Evolutionary conservation across 805 yeast genomes (phyloP), one percentile per base, ranked within the genome.

Genomic region (Metschnikowia orientalis): DNA sequence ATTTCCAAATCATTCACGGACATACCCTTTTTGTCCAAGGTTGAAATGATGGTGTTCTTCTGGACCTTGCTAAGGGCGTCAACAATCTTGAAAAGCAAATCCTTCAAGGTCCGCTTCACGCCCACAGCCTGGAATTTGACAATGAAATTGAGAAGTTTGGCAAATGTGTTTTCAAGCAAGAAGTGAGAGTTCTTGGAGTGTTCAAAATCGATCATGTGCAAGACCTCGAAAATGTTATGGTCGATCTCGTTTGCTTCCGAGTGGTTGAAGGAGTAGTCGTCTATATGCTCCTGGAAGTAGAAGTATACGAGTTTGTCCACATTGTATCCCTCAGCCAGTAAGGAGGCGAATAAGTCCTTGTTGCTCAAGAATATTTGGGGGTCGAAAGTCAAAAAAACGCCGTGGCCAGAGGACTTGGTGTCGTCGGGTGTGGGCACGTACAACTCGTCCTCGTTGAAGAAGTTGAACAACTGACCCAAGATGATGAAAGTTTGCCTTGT

Each of bases 1-100:
- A 87, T 73, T 61, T 66, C 72, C 45, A 67, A 57, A 15, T 62
- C 69, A 12, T 53, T 41, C 16, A 65, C 28, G 15, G 50, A 46
- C 28, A 51, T 36, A 14, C 42, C 38, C 33, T 38, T 28, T 0
- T 32, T 30, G 12, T 42, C 40, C 42, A 64, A 52, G 5, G 35
- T 24, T 18, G 44, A 28, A 8, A 31, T 19, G 34, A 64, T 56
- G 19, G 42, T 38, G 9, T 42, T 47, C n/a, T 38, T 24, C 39
- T 61, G 41, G 8, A 32, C 9, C 23, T 45, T 45, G 28, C 53
- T 38, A 32, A 56, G 40, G 10, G 35, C 38, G 30, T 58, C 60
- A 19, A 60, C 47, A 2, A 44, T 37, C 11, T 16, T 9, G 10
- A 29, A 16, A 10, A 29, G 16, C 4, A 16, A 8, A 6, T 22